These are phyloP conservation scores for Paratinospora sagittata DNA, from an alignment of 164 flowering plant species.

Conservation along the genomic window DNA sequence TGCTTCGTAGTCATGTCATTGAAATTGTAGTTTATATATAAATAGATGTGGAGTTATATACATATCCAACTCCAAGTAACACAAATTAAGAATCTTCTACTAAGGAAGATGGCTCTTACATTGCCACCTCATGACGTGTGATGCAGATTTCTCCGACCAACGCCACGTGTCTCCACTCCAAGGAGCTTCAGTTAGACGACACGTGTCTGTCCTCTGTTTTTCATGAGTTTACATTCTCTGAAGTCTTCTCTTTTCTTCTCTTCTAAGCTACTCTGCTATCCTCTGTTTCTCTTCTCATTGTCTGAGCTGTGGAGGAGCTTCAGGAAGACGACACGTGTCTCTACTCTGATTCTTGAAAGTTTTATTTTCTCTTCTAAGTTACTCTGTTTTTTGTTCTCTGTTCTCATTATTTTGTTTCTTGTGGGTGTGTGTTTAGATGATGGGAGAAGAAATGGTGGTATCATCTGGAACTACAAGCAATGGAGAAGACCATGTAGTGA, in stretches of 20 bases:
- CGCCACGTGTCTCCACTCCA: background rate
- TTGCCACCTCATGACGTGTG: background rate
- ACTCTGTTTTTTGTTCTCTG: background rate
- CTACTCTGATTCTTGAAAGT: background rate
- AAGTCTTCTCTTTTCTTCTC: too few species aligned
- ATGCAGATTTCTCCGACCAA: background rate
- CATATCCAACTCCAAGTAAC: background rate
- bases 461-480: background rate
- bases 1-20: too few species aligned
- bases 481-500: slow-evolving; percentile 14
- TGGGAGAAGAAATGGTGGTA: slow-evolving; percentile 11
- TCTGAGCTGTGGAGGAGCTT: background rate
- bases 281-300: too few species aligned
- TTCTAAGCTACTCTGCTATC: too few species aligned
- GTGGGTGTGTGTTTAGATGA: slow-evolving; percentile 1
- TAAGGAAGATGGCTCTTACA: background rate
- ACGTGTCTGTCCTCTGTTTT: too few species aligned
- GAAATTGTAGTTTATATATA: too few species aligned
- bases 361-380: too few species aligned
- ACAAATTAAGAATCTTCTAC: background rate
- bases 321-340: background rate
- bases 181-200: too few species aligned
- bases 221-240: too few species aligned
- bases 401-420: background rate
- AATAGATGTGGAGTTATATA: background rate